Evolutionary conservation across 257 asterid genomes (phyloP).

Genomic region (Phtheirospermum japonicum): DNA sequence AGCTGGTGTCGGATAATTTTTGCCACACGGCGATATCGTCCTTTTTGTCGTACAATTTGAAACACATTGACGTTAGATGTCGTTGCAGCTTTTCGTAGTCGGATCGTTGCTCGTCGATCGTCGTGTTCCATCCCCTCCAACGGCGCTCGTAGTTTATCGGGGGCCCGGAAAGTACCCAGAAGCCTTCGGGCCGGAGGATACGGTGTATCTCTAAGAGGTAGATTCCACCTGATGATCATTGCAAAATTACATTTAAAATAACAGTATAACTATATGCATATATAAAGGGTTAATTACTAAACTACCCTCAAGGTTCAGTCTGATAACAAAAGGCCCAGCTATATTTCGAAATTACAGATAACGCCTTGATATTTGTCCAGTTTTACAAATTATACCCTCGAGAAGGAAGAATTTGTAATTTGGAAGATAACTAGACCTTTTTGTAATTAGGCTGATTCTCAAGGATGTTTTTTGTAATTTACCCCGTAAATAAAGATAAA

Average conservation of each 20-base stretch:
- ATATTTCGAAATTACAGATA: background rate
- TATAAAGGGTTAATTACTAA: too few species aligned
- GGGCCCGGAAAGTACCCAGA: constrained; percentile 67
- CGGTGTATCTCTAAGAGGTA: constrained; percentile 60
- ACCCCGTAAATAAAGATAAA: background rate
- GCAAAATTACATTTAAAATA: background rate
- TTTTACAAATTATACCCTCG: too few species aligned
- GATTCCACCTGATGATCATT: constrained; percentile 41
- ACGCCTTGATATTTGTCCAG: too few species aligned
- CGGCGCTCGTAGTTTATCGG: constrained; percentile 36
- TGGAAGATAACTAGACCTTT: background rate
- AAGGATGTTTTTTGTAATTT: background rate
- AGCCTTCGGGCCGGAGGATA: constrained; percentile 54
- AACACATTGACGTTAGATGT: background rate
- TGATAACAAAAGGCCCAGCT: background rate
- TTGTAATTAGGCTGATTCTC: background rate
- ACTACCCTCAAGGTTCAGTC: too few species aligned
- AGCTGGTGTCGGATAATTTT: background rate
- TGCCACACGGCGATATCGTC: constrained; percentile 4
- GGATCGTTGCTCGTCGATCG: constrained; percentile 29
- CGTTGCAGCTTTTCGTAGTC: constrained; percentile 2
- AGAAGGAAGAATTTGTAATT: too few species aligned
- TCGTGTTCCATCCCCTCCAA: constrained; percentile 65
- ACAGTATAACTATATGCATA: too few species aligned
- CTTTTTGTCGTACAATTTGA: background rate